Conservation (phyloP, 2,329 filamentous ascomycete species). For the Apiospora koreana region DNA sequence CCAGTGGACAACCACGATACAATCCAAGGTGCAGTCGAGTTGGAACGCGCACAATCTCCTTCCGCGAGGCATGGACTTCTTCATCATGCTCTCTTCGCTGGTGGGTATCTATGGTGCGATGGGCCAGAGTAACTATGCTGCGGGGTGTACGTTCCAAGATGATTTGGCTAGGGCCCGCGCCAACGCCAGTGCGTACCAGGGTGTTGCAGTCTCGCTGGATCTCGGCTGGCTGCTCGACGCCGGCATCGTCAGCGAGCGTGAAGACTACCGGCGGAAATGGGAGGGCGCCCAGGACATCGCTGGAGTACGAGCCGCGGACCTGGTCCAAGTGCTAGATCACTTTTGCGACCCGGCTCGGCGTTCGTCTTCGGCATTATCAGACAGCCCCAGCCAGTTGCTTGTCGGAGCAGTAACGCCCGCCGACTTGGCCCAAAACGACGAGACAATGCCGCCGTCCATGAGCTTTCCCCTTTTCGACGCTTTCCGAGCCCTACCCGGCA, state of each 20-base stretch:
- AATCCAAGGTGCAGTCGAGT: background rate
- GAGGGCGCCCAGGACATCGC: conserved; percentile 21
- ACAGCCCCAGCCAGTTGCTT: conserved; percentile 19
- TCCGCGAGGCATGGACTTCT: background rate
- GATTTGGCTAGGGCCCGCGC: background rate
- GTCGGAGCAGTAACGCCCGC: conserved; percentile 18
- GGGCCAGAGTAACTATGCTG: background rate
- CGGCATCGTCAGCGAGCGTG: conserved; percentile 29
- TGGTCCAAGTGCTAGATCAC: conserved; percentile 24
- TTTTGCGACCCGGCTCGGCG: conserved; percentile 23
- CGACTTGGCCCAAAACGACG: no score
- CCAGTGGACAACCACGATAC: background rate
- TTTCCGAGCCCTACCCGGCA: no score
- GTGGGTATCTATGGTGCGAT: background rate
- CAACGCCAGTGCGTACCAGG: no score
- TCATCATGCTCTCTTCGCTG: background rate
- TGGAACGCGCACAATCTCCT: background rate
- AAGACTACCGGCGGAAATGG: conserved; percentile 19
- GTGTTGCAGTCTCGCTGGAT: background rate
- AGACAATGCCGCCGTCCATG: no score
- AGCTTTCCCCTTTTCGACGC: conserved; percentile 12
- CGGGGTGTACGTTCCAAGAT: background rate
- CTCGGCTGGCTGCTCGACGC: conserved; percentile 27
- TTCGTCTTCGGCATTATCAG: no score
- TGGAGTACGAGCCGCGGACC: no score